A percentile compares a stretch with the other conserved stretches of the same genome.
These are phyloP conservation scores for Phialophora verrucosa DNA, from an alignment of 2,329 filamentous ascomycete species.

Conservation along the genomic window DNA sequence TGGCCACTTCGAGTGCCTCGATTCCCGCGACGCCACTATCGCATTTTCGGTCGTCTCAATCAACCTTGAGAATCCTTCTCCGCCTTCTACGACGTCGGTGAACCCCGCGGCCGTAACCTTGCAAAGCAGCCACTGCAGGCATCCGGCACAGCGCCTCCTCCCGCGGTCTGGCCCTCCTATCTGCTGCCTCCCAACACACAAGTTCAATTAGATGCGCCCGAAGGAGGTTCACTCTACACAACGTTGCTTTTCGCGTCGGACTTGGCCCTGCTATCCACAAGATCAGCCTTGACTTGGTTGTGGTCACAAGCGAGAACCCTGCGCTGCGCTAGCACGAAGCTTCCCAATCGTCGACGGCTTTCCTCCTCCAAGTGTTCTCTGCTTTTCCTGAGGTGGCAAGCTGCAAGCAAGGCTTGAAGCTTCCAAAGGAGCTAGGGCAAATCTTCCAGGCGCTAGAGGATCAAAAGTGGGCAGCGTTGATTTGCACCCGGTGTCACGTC, in stretches of 20 bases:
- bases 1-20: constrained; percentile 13
- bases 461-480: constrained; percentile 17
- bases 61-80: constrained; percentile 15
- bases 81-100: constrained; percentile 21
- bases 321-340: constrained; percentile 7
- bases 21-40: constrained; percentile 10
- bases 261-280: constrained; percentile 16
- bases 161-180: constrained; percentile 5
- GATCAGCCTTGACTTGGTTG: constrained; percentile 24
- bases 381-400: constrained; percentile 4
- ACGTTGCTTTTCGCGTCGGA: constrained; percentile 3
- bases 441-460: constrained; percentile 7
- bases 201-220: constrained; percentile 17
- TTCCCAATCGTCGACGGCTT: constrained; percentile 16
- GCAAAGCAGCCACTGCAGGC: constrained; percentile 31
- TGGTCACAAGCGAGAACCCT: constrained; percentile 28
- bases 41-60: constrained; percentile 11
- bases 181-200: constrained; percentile 23
- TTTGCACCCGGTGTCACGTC: constrained; percentile 6
- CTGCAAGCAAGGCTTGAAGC: not conserved
- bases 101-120: constrained; percentile 24
- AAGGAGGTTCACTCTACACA: constrained; percentile 5
- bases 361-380: constrained; percentile 14
- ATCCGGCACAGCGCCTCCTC: constrained; percentile 21
- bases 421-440: constrained; percentile 12